Percentiles rank a stretch among this genome's conserved stretches.
Conservation (phyloP, 1,284 basidiomycete species). For the Ganoderma leucocontextum region DNA sequence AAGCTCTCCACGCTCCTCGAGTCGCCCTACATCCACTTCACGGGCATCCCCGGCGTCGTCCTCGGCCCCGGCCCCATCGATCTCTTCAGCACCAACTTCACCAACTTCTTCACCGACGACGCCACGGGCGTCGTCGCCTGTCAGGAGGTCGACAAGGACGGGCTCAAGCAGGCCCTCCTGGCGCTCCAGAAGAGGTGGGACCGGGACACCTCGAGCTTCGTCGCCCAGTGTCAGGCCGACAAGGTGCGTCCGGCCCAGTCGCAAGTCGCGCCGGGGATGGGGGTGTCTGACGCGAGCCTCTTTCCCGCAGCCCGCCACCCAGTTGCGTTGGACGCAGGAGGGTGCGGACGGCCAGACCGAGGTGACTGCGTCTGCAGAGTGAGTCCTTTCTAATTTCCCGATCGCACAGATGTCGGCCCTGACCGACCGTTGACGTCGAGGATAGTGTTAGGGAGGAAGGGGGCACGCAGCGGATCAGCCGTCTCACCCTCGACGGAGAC, state of each 20-base stretch:
- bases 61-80: slow-evolving; percentile 44
- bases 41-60: slow-evolving; percentile 26
- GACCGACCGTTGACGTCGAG: slow-evolving; percentile 2
- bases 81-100: slow-evolving; percentile 43
- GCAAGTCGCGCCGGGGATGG: neutral
- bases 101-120: slow-evolving; percentile 39
- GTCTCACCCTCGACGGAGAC: slow-evolving; percentile 38
- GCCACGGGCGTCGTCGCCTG: slow-evolving; percentile 38
- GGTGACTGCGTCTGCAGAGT: slow-evolving; percentile 35
- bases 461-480: slow-evolving; percentile 35
- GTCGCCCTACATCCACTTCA: slow-evolving; percentile 44
- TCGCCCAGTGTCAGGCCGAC: slow-evolving; percentile 20
- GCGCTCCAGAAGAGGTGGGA: slow-evolving; percentile 41
- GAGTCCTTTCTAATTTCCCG: slow-evolving; percentile 3
- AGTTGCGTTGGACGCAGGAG: slow-evolving; percentile 33
- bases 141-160: slow-evolving; percentile 37
- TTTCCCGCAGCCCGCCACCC: slow-evolving; percentile 25
- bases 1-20: slow-evolving; percentile 38
- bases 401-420: neutral
- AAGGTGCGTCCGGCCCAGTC: neutral
- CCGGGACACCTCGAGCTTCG: slow-evolving; percentile 32
- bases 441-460: slow-evolving; percentile 34
- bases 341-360: slow-evolving; percentile 22
- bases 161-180: slow-evolving; percentile 38
- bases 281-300: neutral